Evolutionary conservation across 306 rosid genomes (phyloP), one percentile per base, ranked within the genome.

Genomic region (Fragaria vesca): DNA sequence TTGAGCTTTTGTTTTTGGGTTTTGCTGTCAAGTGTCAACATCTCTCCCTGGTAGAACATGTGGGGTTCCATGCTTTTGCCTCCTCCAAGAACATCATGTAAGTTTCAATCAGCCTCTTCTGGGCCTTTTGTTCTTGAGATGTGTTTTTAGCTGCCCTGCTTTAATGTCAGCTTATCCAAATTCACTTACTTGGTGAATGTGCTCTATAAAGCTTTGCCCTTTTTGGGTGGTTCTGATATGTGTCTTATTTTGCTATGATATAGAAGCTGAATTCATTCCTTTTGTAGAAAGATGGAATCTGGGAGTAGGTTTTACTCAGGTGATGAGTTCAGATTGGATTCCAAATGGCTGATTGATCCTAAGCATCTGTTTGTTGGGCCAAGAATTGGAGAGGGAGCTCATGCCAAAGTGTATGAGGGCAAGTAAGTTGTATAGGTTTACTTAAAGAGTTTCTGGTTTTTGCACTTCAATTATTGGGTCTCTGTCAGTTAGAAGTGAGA

Each of bases 401-500:
- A 94, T 86, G 98, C 95, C 71, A 94, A 87, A 89, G 97, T 94
- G 52, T 94, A 92, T 0, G 92, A 94, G 90, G 98, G 97, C 79
- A 94, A 94, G 97, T 92, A 87, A 87, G 98, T 83, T 81, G 65
- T 9, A 26, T 36, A 61, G 54, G 54, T 40, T 32, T 38, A 32
- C 71, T 62, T 69, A 0, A 6, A 6, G 43, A 12, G 11, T 12
- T 69, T 75, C 34, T 62, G 79, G 42, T 75, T 66, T 78, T 66
- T 38, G 67, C 38, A 28, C 52, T 84, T 66, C 10, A 51, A 18
- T 61, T 63, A 24, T 79, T 73, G 77, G 75, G 68, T 76, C 6
- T 70, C 15, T 72, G 63, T 38, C 72, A 61, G 30, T 76, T 66
- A 15, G 74, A 66, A 54, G 46, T 34, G 69, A 34, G 20, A 65